A percentile compares a stretch with the other conserved stretches of the same genome.
phyloP scores from a whole-genome alignment of 1,284 basidiomycete species.

The Bjerkandera adusta region DNA sequence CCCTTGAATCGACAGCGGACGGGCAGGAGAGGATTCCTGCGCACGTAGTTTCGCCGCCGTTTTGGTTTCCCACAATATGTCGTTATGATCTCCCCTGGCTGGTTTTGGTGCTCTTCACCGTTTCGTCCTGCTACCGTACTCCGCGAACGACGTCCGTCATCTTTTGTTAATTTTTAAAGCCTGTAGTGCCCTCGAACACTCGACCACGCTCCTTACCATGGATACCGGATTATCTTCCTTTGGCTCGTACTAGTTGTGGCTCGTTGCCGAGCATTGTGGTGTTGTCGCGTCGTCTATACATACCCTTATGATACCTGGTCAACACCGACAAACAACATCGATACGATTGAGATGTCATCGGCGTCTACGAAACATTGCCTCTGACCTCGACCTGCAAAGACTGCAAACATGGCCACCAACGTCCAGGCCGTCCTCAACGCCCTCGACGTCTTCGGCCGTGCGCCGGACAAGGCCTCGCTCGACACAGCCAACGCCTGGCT shows the following conservation, averaged over 20 bases:
- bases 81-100: slow-evolving; percentile 34
- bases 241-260: slow-evolving; percentile 45
- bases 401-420: slow-evolving; percentile 39
- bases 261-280: slow-evolving; percentile 34
- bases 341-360: slow-evolving; percentile 10
- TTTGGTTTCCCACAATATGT: slow-evolving; percentile 21
- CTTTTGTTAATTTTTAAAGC: slow-evolving; percentile 25
- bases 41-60: slow-evolving; percentile 43
- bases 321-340: slow-evolving; percentile 21
- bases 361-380: slow-evolving; percentile 10
- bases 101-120: slow-evolving; percentile 22
- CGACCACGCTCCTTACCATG: slow-evolving; percentile 57
- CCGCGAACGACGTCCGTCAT: slow-evolving; percentile 36
- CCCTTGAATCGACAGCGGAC: slow-evolving; percentile 35
- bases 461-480: slow-evolving; percentile 81
- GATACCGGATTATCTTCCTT: slow-evolving; percentile 52
- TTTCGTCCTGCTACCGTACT: slow-evolving; percentile 36
- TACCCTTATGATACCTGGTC: slow-evolving; percentile 31
- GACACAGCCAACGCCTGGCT: slow-evolving; percentile 89
- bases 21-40: slow-evolving; percentile 77
- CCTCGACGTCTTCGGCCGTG: slow-evolving; percentile 70
- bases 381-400: background rate
- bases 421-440: slow-evolving; percentile 71
- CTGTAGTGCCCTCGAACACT: slow-evolving; percentile 29
- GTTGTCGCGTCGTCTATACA: slow-evolving; percentile 34